phyloP scores from a whole-genome alignment of 2,329 filamentous ascomycete species.

The Diaporthe sp. region DNA sequence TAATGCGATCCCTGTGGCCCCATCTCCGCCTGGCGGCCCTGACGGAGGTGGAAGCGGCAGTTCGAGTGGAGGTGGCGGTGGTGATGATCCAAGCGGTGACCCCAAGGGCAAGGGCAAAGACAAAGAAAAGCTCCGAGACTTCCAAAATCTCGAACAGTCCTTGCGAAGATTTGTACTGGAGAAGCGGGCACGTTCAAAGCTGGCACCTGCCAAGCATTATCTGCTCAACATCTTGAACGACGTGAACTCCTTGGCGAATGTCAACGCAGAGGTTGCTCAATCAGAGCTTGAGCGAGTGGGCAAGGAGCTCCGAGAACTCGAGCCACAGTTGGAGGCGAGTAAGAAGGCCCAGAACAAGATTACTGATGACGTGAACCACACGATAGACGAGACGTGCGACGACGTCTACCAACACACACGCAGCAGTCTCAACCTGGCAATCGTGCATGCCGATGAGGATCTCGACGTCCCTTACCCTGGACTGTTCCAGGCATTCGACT shows the following conservation, averaged over 20 bases:
- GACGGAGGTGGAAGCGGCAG: slow-evolving; percentile 67
- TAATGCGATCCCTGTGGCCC: slow-evolving; percentile 86
- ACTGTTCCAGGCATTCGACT: slow-evolving; percentile 86
- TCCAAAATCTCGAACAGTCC: slow-evolving; percentile 89
- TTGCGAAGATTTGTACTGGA: slow-evolving; percentile 94
- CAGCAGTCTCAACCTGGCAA: slow-evolving; percentile 79
- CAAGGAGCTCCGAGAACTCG: slow-evolving; percentile 83
- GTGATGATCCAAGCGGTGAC: slow-evolving; percentile 69
- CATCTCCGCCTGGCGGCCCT: slow-evolving; percentile 68
- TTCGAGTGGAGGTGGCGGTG: slow-evolving; percentile 68
- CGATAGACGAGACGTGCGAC: slow-evolving; percentile 87
- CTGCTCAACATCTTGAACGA: slow-evolving; percentile 93
- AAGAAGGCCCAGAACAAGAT: slow-evolving; percentile 85
- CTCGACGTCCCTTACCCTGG: slow-evolving; percentile 90
- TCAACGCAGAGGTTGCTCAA: slow-evolving; percentile 90
- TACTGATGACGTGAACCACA: slow-evolving; percentile 83
- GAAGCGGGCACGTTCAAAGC: slow-evolving; percentile 93
- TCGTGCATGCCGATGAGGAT: slow-evolving; percentile 82
- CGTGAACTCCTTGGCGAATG: slow-evolving; percentile 82
- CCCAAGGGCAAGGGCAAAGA: slow-evolving; percentile 87
- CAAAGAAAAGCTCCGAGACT: slow-evolving; percentile 89
- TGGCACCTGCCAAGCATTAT: slow-evolving; percentile 96
- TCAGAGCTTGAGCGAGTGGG: slow-evolving; percentile 87
- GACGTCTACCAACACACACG: slow-evolving; percentile 90
- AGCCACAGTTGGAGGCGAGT: slow-evolving; percentile 87